Conservation (phyloP, 2,329 filamentous ascomycete genomes). For the Tetracladium maxilliforme region DNA sequence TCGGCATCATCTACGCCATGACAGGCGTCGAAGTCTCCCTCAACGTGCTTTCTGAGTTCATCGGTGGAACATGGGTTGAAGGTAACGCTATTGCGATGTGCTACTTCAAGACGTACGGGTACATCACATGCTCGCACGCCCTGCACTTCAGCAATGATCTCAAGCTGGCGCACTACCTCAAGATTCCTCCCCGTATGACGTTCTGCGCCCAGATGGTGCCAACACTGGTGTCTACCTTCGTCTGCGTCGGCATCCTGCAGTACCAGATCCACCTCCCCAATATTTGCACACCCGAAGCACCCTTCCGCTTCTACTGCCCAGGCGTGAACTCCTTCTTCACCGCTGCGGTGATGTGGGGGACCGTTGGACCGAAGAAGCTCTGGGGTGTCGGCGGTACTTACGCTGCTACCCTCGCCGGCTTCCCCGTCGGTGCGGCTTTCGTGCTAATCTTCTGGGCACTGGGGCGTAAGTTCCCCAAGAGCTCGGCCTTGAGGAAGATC, state of each 20-base stretch:
- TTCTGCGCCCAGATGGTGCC: slow-evolving; percentile 32
- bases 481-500: slow-evolving; percentile 22
- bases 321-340: slow-evolving; percentile 30
- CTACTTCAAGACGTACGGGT: slow-evolving; percentile 29
- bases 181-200: slow-evolving; percentile 29
- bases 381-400: slow-evolving; percentile 33
- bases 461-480: slow-evolving; percentile 23
- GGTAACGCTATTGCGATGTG: slow-evolving; percentile 60
- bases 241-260: neutral
- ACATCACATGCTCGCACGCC: slow-evolving; percentile 21
- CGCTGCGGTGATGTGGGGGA: slow-evolving; percentile 32
- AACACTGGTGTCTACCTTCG: slow-evolving; percentile 9
- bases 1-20: slow-evolving; percentile 52
- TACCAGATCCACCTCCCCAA: slow-evolving; percentile 16
- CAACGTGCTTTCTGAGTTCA: slow-evolving; percentile 56
- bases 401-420: slow-evolving; percentile 29
- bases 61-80: slow-evolving; percentile 57
- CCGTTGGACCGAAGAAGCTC: slow-evolving; percentile 35
- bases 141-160: slow-evolving; percentile 31
- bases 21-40: slow-evolving; percentile 56
- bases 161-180: slow-evolving; percentile 35
- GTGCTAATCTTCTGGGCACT: slow-evolving; percentile 27
- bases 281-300: slow-evolving; percentile 23
- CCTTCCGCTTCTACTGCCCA: slow-evolving; percentile 31
- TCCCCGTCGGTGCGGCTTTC: slow-evolving; percentile 30